These are phyloP conservation scores for Fusarium verrucosum DNA, from an alignment of 2,329 filamentous ascomycete genomes.

Conservation along the genomic window DNA sequence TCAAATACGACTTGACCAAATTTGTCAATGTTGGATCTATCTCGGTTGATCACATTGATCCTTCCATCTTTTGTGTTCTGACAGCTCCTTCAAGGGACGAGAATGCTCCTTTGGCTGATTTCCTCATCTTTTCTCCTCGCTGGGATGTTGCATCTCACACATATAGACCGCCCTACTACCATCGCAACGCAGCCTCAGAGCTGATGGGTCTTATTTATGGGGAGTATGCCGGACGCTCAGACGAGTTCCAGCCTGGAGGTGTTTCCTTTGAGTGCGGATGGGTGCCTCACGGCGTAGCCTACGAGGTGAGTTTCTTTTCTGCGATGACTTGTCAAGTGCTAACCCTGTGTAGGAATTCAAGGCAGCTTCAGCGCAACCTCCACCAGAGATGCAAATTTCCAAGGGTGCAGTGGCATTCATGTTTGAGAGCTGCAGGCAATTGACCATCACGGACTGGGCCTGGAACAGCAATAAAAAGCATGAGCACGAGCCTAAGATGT, in stretches of 20 bases:
- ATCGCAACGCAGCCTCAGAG: slow-evolving; percentile 67
- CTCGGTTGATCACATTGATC: slow-evolving; percentile 68
- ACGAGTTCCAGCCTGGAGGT: slow-evolving; percentile 33
- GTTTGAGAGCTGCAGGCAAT: slow-evolving; percentile 41
- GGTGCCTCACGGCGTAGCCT: slow-evolving; percentile 35
- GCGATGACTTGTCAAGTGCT: not conserved
- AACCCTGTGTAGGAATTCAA: slow-evolving; percentile 27
- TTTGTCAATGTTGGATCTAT: slow-evolving; percentile 63
- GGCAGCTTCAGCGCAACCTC: slow-evolving; percentile 33
- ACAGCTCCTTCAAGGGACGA: slow-evolving; percentile 65
- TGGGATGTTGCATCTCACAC: slow-evolving; percentile 71
- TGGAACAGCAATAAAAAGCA: slow-evolving; percentile 42
- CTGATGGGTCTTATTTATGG: slow-evolving; percentile 63
- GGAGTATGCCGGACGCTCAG: slow-evolving; percentile 42
- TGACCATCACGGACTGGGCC: slow-evolving; percentile 40
- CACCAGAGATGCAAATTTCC: slow-evolving; percentile 35
- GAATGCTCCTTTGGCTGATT: slow-evolving; percentile 68
- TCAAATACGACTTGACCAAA: slow-evolving; percentile 65
- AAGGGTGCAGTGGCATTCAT: slow-evolving; percentile 40
- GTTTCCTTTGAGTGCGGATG: slow-evolving; percentile 31
- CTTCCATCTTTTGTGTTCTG: slow-evolving; percentile 71
- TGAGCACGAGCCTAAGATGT: slow-evolving; percentile 43
- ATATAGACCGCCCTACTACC: slow-evolving; percentile 73
- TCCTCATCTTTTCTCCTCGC: slow-evolving; percentile 72
- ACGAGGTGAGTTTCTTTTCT: slow-evolving; percentile 1